Evolutionary conservation across 495 filamentous ascomycete genomes (phyloP), one percentile per base, ranked within the genome.

Genomic region (Neurospora terricola): DNA sequence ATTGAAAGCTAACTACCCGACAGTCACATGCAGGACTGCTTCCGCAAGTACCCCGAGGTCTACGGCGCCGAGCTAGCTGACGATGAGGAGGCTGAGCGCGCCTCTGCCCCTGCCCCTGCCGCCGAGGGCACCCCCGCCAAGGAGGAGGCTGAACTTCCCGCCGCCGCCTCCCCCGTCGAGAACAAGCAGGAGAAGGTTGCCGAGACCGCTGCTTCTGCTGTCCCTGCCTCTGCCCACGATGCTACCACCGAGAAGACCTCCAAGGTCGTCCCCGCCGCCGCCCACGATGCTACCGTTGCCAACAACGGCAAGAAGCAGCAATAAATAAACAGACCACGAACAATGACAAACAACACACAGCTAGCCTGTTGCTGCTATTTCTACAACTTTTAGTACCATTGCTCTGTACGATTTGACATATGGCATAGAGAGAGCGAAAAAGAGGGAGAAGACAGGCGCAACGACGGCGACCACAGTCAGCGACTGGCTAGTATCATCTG

Each of bases 1-100:
- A 40, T 66, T 72, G 69, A 21, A 75, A 76, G 74, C 82, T 83
- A 72, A 83, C 75, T 59, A 23, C 23, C 10, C 43, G 12, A 74
- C 77, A 96, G 92, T 85, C 88, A 84, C 74, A 99, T 99, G 96
- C 96, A 99, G 87, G 90, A 95, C 79, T 99, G 96, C 85, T 99
- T 99, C 88, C 87, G 93, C 48, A 81, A 89, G 80, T 89, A 98
- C 81, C 96, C 96, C 38, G 96, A 98, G 38, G 85, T 96, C 69
- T 98, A 99, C 83, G 93, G 92, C 70, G 86, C 90, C n/a, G 96
- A 98, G 79, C 85, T 98, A 23, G 91, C 92, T 69, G 93, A 92
- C 45, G 93, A 96, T 36, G 94, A 96, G n/a, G 83, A 83, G n/a
- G 84, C 84, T 38, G 75, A 76, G 43, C 69, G 70, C 23, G 72